These are phyloP conservation scores for Geranium brycei DNA, from an alignment of 345 rosid genomes.

Conservation along the genomic window DNA sequence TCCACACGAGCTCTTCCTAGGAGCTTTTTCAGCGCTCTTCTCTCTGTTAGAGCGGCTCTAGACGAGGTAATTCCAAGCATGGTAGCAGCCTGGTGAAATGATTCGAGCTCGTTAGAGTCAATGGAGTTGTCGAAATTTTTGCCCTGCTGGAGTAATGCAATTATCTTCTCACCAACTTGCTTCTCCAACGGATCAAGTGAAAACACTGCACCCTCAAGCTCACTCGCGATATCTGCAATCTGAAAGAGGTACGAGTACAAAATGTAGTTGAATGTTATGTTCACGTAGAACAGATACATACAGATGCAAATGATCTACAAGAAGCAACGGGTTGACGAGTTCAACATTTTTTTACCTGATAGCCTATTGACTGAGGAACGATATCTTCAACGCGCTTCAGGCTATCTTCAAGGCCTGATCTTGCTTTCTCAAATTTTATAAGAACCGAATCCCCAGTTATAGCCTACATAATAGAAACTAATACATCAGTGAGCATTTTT, in stretches of 20 bases:
- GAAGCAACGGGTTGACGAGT: too few relatives aligned
- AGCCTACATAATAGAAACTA: conserved; percentile 38
- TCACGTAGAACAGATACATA: too few relatives aligned
- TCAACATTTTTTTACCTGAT: conserved; percentile 37
- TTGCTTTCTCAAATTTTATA: conserved; percentile 70
- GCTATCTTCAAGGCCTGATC: conserved; percentile 57
- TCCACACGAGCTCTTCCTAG: conserved; percentile 81
- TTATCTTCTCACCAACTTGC: conserved; percentile 86
- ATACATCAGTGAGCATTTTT: too few relatives aligned
- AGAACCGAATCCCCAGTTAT: conserved; percentile 90
- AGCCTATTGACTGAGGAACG: conserved; percentile 73
- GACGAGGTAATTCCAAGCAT: conserved; percentile 73
- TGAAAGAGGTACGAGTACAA: conserved; percentile 17
- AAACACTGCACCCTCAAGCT: conserved; percentile 54
- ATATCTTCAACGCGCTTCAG: conserved; percentile 91
- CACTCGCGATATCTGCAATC: conserved; percentile 72
- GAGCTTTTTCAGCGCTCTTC: conserved; percentile 87
- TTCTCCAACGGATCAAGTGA: conserved; percentile 66
- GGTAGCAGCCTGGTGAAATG: conserved; percentile 73
- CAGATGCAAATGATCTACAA: too few relatives aligned
- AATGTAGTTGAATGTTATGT: too few relatives aligned
- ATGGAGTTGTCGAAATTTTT: conserved; percentile 48
- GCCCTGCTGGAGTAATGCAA: conserved; percentile 77
- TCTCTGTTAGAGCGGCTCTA: conserved; percentile 77
- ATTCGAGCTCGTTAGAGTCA: conserved; percentile 70